Conservation (phyloP, 116 monocot species). For the Dioscorea cayenensis region DNA sequence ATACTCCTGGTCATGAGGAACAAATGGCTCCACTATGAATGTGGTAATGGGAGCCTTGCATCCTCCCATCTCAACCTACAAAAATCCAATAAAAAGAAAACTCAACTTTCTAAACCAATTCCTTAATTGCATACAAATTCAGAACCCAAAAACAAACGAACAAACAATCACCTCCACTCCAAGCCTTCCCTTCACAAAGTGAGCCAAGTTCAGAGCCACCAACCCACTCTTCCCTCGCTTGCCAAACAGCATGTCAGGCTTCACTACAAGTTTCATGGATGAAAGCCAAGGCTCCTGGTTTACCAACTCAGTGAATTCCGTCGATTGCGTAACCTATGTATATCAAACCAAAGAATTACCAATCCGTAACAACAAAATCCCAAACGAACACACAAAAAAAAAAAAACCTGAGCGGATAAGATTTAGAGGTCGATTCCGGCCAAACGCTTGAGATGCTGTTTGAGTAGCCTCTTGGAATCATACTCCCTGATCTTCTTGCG, state of each 20-base stretch:
- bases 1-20: conserved; percentile 84
- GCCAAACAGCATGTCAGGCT: conserved; percentile 98
- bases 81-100: neutral
- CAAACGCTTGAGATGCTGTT: conserved; percentile 85
- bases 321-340: conserved; percentile 61
- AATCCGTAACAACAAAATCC: too few species aligned
- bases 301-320: conserved; percentile 57
- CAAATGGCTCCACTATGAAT: conserved; percentile 89
- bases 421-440: conserved; percentile 83
- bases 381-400: neutral
- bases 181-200: conserved; percentile 83
- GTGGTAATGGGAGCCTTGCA: conserved; percentile 96
- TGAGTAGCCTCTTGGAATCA: conserved; percentile 88
- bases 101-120: neutral
- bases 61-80: conserved; percentile 92
- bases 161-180: conserved; percentile 60
- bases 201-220: conserved; percentile 68
- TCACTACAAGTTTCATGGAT: conserved; percentile 79
- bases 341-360: neutral
- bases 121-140: too few species aligned
- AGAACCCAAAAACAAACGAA: too few species aligned
- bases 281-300: conserved; percentile 82
- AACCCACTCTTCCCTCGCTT: conserved; percentile 96
- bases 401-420: conserved; percentile 75
- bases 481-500: conserved; percentile 99